Conservation (phyloP, 768 basidiomycete species). For the Boletus barrowsii region DNA sequence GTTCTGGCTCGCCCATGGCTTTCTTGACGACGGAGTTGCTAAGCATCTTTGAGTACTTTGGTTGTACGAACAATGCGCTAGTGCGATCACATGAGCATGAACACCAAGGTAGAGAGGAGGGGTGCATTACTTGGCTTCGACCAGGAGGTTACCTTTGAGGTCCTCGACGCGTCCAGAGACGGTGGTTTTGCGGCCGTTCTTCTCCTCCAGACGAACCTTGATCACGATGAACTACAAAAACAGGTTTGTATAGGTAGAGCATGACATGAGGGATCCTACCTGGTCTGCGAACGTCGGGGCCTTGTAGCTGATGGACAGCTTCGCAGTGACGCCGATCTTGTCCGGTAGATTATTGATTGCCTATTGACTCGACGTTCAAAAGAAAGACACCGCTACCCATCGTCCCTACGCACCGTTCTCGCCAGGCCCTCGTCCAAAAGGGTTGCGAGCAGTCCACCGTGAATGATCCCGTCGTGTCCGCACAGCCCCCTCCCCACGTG, state of each 20-base stretch:
- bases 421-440: slow-evolving; percentile 83
- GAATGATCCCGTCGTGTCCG: slow-evolving; percentile 92
- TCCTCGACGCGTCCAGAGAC: slow-evolving; percentile 76
- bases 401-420: slow-evolving; percentile 56
- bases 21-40: slow-evolving; percentile 56
- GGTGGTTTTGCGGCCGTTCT: slow-evolving; percentile 73
- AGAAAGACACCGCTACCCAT: background rate
- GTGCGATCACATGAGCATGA: background rate
- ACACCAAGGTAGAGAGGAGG: background rate
- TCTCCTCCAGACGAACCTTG: slow-evolving; percentile 60
- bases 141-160: slow-evolving; percentile 75
- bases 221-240: slow-evolving; percentile 74
- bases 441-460: slow-evolving; percentile 90
- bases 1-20: slow-evolving; percentile 59
- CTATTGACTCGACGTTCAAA: slow-evolving; percentile 37
- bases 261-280: slow-evolving; percentile 34
- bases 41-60: slow-evolving; percentile 79
- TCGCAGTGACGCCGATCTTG: slow-evolving; percentile 91
- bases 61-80: slow-evolving; percentile 85
- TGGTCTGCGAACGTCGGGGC: slow-evolving; percentile 90
- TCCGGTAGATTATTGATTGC: slow-evolving; percentile 84
- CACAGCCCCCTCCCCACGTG: slow-evolving; percentile 88
- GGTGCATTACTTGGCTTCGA: slow-evolving; percentile 72
- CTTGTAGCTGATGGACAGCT: slow-evolving; percentile 74
- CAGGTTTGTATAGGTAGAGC: background rate